Evolutionary conservation across 1,139 yeast species (phyloP).

Genomic region (Magnusiomyces magnusii): DNA sequence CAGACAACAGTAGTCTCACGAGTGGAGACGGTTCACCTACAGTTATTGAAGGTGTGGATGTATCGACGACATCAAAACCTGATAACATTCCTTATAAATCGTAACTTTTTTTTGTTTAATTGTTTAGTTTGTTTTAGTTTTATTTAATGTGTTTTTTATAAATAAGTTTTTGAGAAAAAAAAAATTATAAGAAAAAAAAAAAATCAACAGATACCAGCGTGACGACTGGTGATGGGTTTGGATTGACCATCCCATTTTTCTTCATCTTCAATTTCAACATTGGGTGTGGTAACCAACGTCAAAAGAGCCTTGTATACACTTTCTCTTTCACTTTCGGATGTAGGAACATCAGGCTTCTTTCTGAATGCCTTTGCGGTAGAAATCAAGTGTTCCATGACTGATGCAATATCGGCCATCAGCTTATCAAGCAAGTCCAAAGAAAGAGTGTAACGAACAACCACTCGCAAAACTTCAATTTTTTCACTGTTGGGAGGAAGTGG

Average conservation of each 20-base stretch:
- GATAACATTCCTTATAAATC: not conserved
- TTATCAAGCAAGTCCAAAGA: slow-evolving; percentile 66
- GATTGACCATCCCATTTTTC: slow-evolving; percentile 8
- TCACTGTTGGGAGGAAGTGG: slow-evolving; percentile 60
- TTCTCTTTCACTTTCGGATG: not conserved
- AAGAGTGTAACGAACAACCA: slow-evolving; percentile 71
- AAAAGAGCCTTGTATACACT: slow-evolving; percentile 7
- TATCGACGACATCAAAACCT: not conserved
- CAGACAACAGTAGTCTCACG: not conserved
- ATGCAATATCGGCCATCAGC: slow-evolving; percentile 58
- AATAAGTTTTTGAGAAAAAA: too few species aligned
- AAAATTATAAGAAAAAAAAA: too few species aligned
- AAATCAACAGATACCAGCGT: not conserved
- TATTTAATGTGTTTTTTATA: not conserved
- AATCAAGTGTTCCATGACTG: slow-evolving; percentile 48
- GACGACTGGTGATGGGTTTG: not conserved
- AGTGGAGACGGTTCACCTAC: not conserved
- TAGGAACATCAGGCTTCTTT: slow-evolving; percentile 11
- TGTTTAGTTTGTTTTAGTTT: not conserved
- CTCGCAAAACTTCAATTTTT: slow-evolving; percentile 62
- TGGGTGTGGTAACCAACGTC: slow-evolving; percentile 12
- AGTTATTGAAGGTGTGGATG: slow-evolving; percentile 14
- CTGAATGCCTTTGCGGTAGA: slow-evolving; percentile 36
- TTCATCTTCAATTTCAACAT: slow-evolving; percentile 12
- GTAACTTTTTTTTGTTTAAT: not conserved